phyloP scores from a whole-genome alignment of 1,284 basidiomycete species.

The Cutaneotrichosporon sp. region DNA sequence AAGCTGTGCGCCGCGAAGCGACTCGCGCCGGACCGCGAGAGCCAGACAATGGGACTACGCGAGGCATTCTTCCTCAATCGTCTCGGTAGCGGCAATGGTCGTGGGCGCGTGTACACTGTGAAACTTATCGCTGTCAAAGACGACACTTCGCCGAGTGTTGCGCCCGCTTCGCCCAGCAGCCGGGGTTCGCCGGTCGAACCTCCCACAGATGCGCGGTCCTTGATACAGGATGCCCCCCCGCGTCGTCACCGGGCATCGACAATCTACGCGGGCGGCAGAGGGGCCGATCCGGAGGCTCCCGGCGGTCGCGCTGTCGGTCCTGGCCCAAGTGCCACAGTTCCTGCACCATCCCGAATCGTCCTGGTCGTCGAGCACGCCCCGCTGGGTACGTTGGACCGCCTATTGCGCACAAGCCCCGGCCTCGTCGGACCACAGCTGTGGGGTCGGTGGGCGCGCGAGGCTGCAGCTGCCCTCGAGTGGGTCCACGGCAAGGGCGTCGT shows the following conservation, averaged over 20 bases:
- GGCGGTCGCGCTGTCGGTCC: neutral
- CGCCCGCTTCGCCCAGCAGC: neutral
- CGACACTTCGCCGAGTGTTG: conserved; percentile 16
- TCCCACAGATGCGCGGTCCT: no score
- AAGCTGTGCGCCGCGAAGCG: conserved; percentile 51
- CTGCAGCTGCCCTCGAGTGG: conserved; percentile 47
- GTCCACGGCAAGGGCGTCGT: conserved; percentile 49
- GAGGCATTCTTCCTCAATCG: conserved; percentile 52
- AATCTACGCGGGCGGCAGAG: conserved; percentile 5
- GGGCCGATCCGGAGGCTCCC: neutral
- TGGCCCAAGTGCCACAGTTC: neutral
- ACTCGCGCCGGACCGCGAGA: conserved; percentile 48
- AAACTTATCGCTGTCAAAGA: conserved; percentile 44
- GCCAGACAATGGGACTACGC: conserved; percentile 49
- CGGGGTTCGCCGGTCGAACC: neutral
- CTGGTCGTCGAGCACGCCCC: conserved; percentile 49
- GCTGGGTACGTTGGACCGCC: conserved; percentile 44
- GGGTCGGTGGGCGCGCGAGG: conserved; percentile 47
- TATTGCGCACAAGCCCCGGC: conserved; percentile 44
- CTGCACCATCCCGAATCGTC: conserved; percentile 24
- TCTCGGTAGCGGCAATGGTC: conserved; percentile 20
- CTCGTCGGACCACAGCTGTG: conserved; percentile 40
- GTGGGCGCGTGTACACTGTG: conserved; percentile 35
- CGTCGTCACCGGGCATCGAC: conserved; percentile 12
- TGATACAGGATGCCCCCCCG: neutral